Evolutionary conservation across 257 asterid genomes (phyloP), one percentile per base, ranked within the genome.

Genomic region (Ilex asprella): DNA sequence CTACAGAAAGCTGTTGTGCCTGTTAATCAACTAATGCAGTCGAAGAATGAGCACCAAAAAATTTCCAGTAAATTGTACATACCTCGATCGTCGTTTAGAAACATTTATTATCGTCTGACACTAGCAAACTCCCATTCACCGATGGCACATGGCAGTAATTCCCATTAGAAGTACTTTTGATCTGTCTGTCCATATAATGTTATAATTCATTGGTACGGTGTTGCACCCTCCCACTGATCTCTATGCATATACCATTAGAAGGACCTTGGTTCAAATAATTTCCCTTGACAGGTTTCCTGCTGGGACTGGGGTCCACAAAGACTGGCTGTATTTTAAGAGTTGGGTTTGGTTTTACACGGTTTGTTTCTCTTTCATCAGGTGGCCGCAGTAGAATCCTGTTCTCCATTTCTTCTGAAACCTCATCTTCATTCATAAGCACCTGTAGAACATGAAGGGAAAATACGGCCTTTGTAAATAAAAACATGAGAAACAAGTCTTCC

Each of bases 141-240:
- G 6, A 53, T 14, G 57, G 14, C 3, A 4, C 16, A 50, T 50
- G 55, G 7, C 55, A 50, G 7, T 6, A 50, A 14, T 4, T 11
- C 7, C 1, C 15, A n/a, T 5, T n/a, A 14, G 50, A 7, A 7
- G 9, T 12, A 44, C 11, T 7, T 7, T 44, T 44, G 50, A 7
- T 44, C 8, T 16, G 52, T 39, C 30, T 30, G n/a, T 62, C 63
- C 59, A 58, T 55, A 16, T 52, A 55, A 54, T 62, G 60, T 65
- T 79, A 12, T 21, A 78, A 58, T 65, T 80, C 89, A 46, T 70
- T 81, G 39, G 76, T 65, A 49, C 70, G 85, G 64, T 85, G 95
- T 12, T 89, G 99, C 55, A 92, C 91, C 67, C 96, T 81, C 64
- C 99, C 99, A 63, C 95, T 92, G 61, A 85, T 83, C 89, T 86